Evolutionary conservation across 1,284 basidiomycete genomes (phyloP), one percentile per base, ranked within the genome.

Genomic region (Coriolopsis trogii): DNA sequence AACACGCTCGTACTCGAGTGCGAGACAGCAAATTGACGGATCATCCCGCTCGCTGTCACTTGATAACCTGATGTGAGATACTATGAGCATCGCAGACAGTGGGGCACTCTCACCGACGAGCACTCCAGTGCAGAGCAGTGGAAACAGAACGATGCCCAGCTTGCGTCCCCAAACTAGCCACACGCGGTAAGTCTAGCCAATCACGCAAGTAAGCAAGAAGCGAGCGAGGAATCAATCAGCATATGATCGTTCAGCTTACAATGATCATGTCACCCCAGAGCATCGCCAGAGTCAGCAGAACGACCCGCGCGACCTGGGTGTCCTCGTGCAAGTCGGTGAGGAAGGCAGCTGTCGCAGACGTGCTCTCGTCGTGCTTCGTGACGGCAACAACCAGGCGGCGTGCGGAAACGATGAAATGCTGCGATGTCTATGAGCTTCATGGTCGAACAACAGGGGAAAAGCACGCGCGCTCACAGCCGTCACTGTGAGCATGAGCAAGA

Each of bases 111-210:
- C 20, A 37, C 44, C 36, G 2, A 46, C 30, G 4, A 39, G 26
- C 1, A 16, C 44, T 3, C 15, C 15, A 7, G 39, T 37, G 4
- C 26, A 38, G 9, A 39, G 25, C 9, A 46, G 23, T 2, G 33
- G 43, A 16, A 36, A 39, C 3, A 30, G 0, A 2, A 37, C 24
- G 10, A 24, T 29, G 18, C 18, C 21, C 12, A 38, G 5, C 7
- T 24, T 24, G 4, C 20, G 21, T 23, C 25, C 18, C 36, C 36
- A 38, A 4, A 30, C 16, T 3, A 46, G 12, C 36, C 36, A 30
- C 15, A 37, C 43, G 9, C 43, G 43, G n/a, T 45, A 45, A 16
- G 43, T 36, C 43, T 37, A 21, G 29, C n/a, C n/a, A n/a, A n/a
- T n/a, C n/a, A n/a, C n/a, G 12, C 18, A 2, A 23, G 30, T 31